Percentiles rank a stretch among this genome's conserved stretches.
These are phyloP conservation scores for Bruguiera hainesii DNA, from an alignment of 441 rosid genomes.

Conservation along the genomic window DNA sequence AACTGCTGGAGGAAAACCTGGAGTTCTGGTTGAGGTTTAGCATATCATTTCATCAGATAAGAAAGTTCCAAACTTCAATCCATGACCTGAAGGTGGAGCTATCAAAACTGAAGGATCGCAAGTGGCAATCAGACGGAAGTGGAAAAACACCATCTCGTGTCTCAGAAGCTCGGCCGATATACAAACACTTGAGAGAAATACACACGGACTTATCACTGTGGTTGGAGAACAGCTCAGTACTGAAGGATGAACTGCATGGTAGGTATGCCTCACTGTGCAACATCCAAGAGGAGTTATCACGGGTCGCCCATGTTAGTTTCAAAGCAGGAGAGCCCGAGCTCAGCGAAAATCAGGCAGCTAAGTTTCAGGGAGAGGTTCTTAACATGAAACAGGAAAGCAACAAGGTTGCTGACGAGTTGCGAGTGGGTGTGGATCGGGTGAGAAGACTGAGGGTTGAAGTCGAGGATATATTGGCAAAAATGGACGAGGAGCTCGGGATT, in stretches of 20 bases:
- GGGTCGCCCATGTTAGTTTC: constrained; percentile 30
- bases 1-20: constrained; percentile 76
- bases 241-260: constrained; percentile 64
- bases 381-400: constrained; percentile 92
- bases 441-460: constrained; percentile 42
- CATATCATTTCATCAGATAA: constrained; percentile 69
- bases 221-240: constrained; percentile 62
- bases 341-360: constrained; percentile 61
- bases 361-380: constrained; percentile 77
- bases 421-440: constrained; percentile 48
- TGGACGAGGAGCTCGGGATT: constrained; percentile 56
- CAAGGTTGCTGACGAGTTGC: constrained; percentile 56
- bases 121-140: constrained; percentile 27
- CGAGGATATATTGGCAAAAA: constrained; percentile 40
- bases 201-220: constrained; percentile 67
- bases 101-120: constrained; percentile 29
- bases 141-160: constrained; percentile 10
- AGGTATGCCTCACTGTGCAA: constrained; percentile 51
- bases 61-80: constrained; percentile 60
- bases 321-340: constrained; percentile 36
- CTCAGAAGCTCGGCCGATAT: constrained; percentile 66
- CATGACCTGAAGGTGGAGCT: constrained; percentile 64
- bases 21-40: constrained; percentile 97
- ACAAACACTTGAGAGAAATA: constrained; percentile 71
- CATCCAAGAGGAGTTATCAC: constrained; percentile 65